phyloP scores from a whole-genome alignment of 2,329 filamentous ascomycete genomes.

The Microcyclospora pomicola region DNA sequence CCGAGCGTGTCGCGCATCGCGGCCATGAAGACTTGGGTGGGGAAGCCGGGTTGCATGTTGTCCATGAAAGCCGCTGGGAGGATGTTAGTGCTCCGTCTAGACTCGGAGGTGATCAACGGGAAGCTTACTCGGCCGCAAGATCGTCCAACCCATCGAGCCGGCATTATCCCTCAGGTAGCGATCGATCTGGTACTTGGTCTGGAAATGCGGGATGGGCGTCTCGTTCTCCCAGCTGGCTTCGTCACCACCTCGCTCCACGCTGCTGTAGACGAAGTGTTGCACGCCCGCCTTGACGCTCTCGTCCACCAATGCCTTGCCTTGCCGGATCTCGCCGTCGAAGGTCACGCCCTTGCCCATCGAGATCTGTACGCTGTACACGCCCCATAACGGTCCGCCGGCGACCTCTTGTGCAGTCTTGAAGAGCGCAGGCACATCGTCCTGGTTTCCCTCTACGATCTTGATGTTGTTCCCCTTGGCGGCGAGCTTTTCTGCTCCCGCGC shows the following conservation, averaged over 20 bases:
- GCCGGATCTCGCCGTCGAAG: slow-evolving; percentile 35
- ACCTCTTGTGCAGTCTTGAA: slow-evolving; percentile 34
- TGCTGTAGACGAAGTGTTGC: slow-evolving; percentile 49
- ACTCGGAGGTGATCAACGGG: too few species aligned
- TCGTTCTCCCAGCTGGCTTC: slow-evolving; percentile 39
- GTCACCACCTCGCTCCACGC: slow-evolving; percentile 48
- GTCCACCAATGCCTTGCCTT: slow-evolving; percentile 48
- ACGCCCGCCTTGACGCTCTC: slow-evolving; percentile 42
- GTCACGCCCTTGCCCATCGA: slow-evolving; percentile 30
- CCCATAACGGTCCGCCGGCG: slow-evolving; percentile 23
- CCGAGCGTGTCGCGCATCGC: slow-evolving; percentile 27
- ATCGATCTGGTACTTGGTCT: slow-evolving; percentile 47
- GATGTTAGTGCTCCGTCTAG: too few species aligned
- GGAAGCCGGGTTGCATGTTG: slow-evolving; percentile 38
- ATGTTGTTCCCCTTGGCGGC: slow-evolving; percentile 32
- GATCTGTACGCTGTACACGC: slow-evolving; percentile 50
- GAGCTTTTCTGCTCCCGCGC: slow-evolving; percentile 36
- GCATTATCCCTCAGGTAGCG: slow-evolving; percentile 39
- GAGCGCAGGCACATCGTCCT: slow-evolving; percentile 36
- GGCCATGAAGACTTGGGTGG: slow-evolving; percentile 38
- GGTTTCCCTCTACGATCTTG: slow-evolving; percentile 37
- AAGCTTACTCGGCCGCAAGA: slow-evolving; percentile 6
- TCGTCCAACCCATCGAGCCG: slow-evolving; percentile 14
- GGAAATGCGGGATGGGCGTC: slow-evolving; percentile 45
- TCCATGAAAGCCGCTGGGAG: slow-evolving; percentile 48